Evolutionary conservation across 441 rosid species (phyloP).

Genomic region (Omphalea diandra): DNA sequence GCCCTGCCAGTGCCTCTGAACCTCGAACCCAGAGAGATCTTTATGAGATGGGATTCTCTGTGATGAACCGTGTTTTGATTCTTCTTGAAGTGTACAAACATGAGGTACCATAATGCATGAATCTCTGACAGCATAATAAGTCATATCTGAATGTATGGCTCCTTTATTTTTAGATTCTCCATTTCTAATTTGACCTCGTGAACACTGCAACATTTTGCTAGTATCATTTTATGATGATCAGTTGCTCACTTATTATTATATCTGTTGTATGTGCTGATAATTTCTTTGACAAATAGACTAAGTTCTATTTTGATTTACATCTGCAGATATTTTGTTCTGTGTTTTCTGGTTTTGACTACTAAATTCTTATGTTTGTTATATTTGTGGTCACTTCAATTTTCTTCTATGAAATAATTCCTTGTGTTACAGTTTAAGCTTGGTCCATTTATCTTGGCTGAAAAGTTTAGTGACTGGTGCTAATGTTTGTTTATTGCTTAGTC

Average conservation of each 20-base stretch:
- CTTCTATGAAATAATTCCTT: not conserved
- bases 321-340: not conserved
- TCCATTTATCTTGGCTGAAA: not conserved
- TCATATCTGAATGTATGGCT: not conserved
- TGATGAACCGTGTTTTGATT: constrained; percentile 62
- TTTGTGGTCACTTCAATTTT: not conserved
- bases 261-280: not conserved
- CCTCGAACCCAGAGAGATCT: constrained; percentile 92
- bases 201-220: constrained; percentile 9
- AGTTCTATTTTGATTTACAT: not conserved
- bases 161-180: constrained; percentile 9
- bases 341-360: not conserved
- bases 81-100: constrained; percentile 93
- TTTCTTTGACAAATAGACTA: not conserved
- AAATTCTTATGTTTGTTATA: not conserved
- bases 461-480: constrained; percentile 20
- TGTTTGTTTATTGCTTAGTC: constrained; percentile 52
- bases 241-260: not conserved
- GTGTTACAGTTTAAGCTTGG: not conserved
- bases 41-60: constrained; percentile 85
- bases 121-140: constrained; percentile 8
- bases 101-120: constrained; percentile 57
- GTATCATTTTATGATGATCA: constrained; percentile 2
- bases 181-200: constrained; percentile 1
- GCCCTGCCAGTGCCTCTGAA: constrained; percentile 93